Base-by-base conservation (phyloP, 2,329 filamentous ascomycete genomes). In the Cladosporium sp. region DNA sequence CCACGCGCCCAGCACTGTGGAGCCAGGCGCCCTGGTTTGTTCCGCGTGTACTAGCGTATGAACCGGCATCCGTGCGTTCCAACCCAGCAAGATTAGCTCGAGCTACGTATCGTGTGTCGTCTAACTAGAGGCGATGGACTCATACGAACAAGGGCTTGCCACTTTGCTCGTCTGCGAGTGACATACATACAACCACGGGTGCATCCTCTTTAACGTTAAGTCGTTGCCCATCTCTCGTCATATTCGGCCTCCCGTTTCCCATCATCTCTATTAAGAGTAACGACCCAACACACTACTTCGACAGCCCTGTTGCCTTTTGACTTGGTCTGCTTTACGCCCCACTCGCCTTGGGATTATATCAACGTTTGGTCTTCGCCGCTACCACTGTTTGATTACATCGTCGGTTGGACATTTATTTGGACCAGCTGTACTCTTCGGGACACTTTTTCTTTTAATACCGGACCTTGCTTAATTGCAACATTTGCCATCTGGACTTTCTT, bases 41-140 rank as follows among this genome's bases (percentile, higher is more conserved):
- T 52, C 62, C 62, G 62, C 50, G 50, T 37, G 50, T 56, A 21
- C 62, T 65, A 65, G 55, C 62, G 62, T 60, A 53, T 46, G 55
- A 59, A 44, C 53, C 46, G 55, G 53, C 53, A 58, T 59, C 60
- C 62, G 62, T 65, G 62, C 62, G 28, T 55, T 35, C 62, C 62
- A 65, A 59, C 62, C 62, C 44, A 63, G 55, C 62, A 65, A 65
- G 62, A 65, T 65, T 65, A 65, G 62, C 62, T 65, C 62, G 46
- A 44, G 62, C 62, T 65, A 65, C 62, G 62, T 65, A 65, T 65
- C 28, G 62, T 64, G 62, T 64, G 62, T 65, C 62, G 62, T 65
- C 55, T 65, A 46, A 46, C 40, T 46, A 59, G 62, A 65, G 62
- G 62, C 62, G 62, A 65, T 53, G 62, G 55, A 65, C 62, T 65